Base-by-base conservation (phyloP, 495 filamentous ascomycete species). In the Penicilliopsis zonata region DNA sequence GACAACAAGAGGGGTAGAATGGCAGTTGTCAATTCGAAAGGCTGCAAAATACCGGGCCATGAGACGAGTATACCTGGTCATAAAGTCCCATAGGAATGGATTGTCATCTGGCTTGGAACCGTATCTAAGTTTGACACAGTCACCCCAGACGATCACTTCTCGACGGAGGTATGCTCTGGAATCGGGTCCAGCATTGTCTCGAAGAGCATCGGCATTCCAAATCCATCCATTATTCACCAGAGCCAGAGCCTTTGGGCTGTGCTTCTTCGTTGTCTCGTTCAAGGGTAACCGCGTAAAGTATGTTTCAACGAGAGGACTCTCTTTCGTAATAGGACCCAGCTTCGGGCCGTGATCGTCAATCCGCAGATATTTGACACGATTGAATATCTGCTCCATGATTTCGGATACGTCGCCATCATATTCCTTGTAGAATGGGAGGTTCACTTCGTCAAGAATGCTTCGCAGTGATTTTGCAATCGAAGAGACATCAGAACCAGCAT, bases 141-240 rank as follows among this genome's bases (percentile, higher is more conserved):
- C 92, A 12, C 85, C 83, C 92, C 92, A 99, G 22, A 93, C 82
- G 41, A 99, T 96, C 30, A 99, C 85, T 53, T 99, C 86, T 25
- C 92, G 74, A 14, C 86, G 76, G 4, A 96, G 69, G 45, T 99
- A 99, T 21, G 88, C 83, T 24, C 78, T 79, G 2, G 88, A 95
- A 24, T 80, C 55, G 1, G 83, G 79, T 0, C 92, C 92, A 12
- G 92, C 92, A 50, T 94, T 88, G 54, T 99, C 92, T 15, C 80
- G 74, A 57, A 96, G 71, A 0, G 86, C 86, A 49, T 94, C 86
- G 9, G 90, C 86, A 40, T 83, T 86, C 92, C 92, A 99, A 13
- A 96, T 85, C 92, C 92, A 99, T 36, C 92, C 92, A 49, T 99
- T 99, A 57, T 94, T 95, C 18, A 79, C 87, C 12, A 99, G 57